phyloP scores from a whole-genome alignment of 2,329 filamentous ascomycete genomes.

The Talaromyces islandicus region DNA sequence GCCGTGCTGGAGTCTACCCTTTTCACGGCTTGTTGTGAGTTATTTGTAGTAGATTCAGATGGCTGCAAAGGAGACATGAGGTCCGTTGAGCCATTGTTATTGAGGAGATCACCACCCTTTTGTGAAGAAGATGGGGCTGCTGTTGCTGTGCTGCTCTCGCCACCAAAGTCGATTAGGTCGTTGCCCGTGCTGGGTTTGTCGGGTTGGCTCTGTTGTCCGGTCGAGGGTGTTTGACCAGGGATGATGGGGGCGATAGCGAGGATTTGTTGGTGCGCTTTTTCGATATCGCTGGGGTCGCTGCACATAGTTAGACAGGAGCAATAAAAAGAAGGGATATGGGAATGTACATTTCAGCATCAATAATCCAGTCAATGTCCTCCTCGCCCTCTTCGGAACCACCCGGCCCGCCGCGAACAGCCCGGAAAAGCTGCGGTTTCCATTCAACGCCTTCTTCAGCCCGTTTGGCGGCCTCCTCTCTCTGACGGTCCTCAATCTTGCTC shows the following conservation, averaged over 20 bases:
- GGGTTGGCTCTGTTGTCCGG: slow-evolving; percentile 7
- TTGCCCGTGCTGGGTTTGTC: slow-evolving; percentile 3
- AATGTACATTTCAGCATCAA: slow-evolving; percentile 73
- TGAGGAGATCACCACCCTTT: slow-evolving; percentile 12
- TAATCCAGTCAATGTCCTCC: slow-evolving; percentile 90
- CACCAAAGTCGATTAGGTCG: slow-evolving; percentile 22
- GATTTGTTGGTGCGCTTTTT: slow-evolving; percentile 74
- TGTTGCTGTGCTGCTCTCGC: slow-evolving; percentile 1
- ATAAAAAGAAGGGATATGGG: neutral
- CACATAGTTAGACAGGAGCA: neutral
- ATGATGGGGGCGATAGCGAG: slow-evolving; percentile 80
- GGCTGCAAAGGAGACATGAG: slow-evolving; percentile 17
- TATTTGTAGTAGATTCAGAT: slow-evolving; percentile 1
- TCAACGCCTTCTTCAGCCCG: slow-evolving; percentile 72
- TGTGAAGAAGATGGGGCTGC: slow-evolving; percentile 3
- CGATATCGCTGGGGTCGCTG: slow-evolving; percentile 59
- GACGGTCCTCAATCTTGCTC: slow-evolving; percentile 88
- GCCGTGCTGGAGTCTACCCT: slow-evolving; percentile 34
- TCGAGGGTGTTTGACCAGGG: slow-evolving; percentile 60
- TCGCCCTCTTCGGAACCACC: slow-evolving; percentile 71
- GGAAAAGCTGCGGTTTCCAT: slow-evolving; percentile 85
- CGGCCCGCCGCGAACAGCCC: slow-evolving; percentile 63
- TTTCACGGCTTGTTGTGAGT: slow-evolving; percentile 19
- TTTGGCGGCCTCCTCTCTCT: slow-evolving; percentile 79
- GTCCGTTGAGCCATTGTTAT: slow-evolving; percentile 7